A percentile compares a stretch with the other conserved stretches of the same genome.
phyloP scores from a whole-genome alignment of 257 asterid genomes.

The Jaltomata sinuosa region DNA sequence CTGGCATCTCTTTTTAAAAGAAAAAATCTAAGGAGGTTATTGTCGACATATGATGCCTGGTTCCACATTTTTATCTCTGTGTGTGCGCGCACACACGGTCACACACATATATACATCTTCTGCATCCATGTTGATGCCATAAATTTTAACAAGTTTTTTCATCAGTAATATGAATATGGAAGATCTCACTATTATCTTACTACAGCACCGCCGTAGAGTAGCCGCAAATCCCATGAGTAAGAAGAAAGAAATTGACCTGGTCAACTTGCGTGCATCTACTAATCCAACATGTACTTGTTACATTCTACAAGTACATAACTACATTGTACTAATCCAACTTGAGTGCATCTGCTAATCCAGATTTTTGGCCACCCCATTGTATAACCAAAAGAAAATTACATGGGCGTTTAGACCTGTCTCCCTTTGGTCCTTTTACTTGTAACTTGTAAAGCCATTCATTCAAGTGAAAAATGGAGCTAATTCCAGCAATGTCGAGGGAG shows the following conservation, averaged over 20 bases:
- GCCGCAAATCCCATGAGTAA: neutral
- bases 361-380: neutral
- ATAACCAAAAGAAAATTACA: neutral
- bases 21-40: neutral
- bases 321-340: no score
- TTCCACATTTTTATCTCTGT: neutral
- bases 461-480: neutral
- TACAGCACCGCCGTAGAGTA: neutral
- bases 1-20: neutral
- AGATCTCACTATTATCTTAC: neutral
- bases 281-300: neutral
- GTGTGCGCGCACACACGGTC: no score
- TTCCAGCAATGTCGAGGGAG: neutral
- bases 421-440: neutral
- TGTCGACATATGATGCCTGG: neutral
- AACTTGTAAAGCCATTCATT: neutral
- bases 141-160: neutral
- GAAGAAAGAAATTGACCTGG: neutral
- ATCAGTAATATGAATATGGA: neutral
- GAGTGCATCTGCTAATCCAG: neutral
- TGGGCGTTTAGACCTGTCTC: neutral
- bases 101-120: neutral
- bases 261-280: neutral
- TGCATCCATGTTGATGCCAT: neutral
- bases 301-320: neutral